These are phyloP conservation scores for Bruguiera parviflora DNA, from an alignment of 345 rosid species.

Conservation along the genomic window DNA sequence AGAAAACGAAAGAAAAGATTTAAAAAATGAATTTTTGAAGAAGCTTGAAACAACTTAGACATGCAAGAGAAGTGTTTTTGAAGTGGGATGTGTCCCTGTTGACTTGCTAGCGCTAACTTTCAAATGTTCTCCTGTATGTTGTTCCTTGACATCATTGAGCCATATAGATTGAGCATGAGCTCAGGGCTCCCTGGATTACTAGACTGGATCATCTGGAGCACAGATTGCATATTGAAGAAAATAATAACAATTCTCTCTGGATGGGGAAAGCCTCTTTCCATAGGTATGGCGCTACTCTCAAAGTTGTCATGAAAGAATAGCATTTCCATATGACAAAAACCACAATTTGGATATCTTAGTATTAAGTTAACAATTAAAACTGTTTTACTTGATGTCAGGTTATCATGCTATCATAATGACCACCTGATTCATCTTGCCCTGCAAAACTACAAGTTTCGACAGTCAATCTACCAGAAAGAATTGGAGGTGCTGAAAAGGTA, in stretches of 20 bases:
- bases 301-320: too few species aligned
- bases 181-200: slow-evolving; percentile 53
- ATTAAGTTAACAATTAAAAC: neutral
- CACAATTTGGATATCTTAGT: too few species aligned
- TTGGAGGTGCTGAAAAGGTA: slow-evolving; percentile 49
- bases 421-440: slow-evolving; percentile 43
- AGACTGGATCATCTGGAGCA: slow-evolving; percentile 58
- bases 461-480: slow-evolving; percentile 42
- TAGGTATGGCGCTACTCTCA: slow-evolving; percentile 30
- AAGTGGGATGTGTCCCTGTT: too few species aligned
- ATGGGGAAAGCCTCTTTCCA: slow-evolving; percentile 43
- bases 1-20: too few species aligned
- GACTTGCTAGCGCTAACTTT: too few species aligned
- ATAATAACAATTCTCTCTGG: slow-evolving; percentile 36
- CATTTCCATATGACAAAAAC: too few species aligned
- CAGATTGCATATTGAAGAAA: slow-evolving; percentile 59
- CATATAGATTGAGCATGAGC: slow-evolving; percentile 44
- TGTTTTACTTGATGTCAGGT: slow-evolving; percentile 27
- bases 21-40: too few species aligned
- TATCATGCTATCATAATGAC: slow-evolving; percentile 26
- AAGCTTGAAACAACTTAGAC: too few species aligned
- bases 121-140: neutral
- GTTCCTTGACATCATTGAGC: neutral
- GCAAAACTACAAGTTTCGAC: slow-evolving; percentile 37
- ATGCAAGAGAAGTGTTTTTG: too few species aligned